These are phyloP conservation scores for Selenicereus undatus DNA, from an alignment of 148 eudicot genomes.

Conservation along the genomic window DNA sequence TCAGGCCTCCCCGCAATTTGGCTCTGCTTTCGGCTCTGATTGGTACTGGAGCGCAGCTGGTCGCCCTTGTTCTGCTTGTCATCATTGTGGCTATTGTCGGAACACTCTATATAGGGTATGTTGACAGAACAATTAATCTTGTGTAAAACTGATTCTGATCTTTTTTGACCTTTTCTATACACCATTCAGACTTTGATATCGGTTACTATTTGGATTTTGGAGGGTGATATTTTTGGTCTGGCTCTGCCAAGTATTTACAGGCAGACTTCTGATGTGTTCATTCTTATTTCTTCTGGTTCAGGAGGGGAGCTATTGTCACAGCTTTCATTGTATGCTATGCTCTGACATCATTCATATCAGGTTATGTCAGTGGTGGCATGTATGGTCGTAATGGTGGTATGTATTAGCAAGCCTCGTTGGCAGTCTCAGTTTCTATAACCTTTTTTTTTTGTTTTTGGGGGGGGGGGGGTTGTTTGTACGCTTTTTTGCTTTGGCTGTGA, in stretches of 20 bases:
- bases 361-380: slow-evolving; percentile 88
- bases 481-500: not conserved
- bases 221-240: not conserved
- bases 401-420: slow-evolving; percentile 8
- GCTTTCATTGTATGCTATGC: slow-evolving; percentile 77
- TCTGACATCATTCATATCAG: slow-evolving; percentile 73
- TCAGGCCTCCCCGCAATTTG: slow-evolving; percentile 64
- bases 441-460: not conserved
- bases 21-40: slow-evolving; percentile 67
- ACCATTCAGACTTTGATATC: not conserved
- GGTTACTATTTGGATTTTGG: too few species aligned
- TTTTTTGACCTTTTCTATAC: not conserved
- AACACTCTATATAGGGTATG: slow-evolving; percentile 69
- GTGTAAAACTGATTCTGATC: not conserved
- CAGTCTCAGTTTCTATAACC: not conserved
- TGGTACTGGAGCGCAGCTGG: slow-evolving; percentile 88
- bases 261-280: not conserved
- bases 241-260: not conserved
- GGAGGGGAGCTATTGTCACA: slow-evolving; percentile 90
- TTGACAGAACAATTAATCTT: not conserved
- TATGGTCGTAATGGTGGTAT: slow-evolving; percentile 74
- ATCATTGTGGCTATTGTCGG: slow-evolving; percentile 78
- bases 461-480: not conserved
- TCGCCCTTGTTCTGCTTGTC: slow-evolving; percentile 74
- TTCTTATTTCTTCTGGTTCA: slow-evolving; percentile 26